phyloP scores from a whole-genome alignment of 139 green algal genomes.

The Volvox reticuliferus region DNA sequence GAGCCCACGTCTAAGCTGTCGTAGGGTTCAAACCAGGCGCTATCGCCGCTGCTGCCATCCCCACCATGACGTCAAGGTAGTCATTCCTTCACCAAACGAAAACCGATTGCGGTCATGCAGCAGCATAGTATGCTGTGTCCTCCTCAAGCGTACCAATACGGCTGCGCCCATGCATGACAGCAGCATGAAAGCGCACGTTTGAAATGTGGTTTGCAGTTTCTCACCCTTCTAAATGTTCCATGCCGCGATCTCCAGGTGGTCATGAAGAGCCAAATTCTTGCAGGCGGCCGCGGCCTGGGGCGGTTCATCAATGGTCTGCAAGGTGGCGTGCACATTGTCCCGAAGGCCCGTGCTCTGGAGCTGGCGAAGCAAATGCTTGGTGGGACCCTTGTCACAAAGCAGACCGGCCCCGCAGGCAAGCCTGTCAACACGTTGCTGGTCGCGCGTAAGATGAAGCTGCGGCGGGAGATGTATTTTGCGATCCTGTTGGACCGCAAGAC shows the following conservation, averaged over 20 bases:
- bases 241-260: slow-evolving; percentile 79
- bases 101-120: too few relatives aligned
- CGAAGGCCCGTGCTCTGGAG: slow-evolving; percentile 71
- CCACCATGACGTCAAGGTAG: too few relatives aligned
- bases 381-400: slow-evolving; percentile 95
- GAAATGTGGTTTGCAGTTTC: too few relatives aligned
- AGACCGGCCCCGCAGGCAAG: slow-evolving; percentile 91
- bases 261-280: slow-evolving; percentile 97
- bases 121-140: too few relatives aligned
- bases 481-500: slow-evolving; percentile 94
- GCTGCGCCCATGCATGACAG: too few relatives aligned
- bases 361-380: slow-evolving; percentile 91
- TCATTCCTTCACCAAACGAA: too few relatives aligned
- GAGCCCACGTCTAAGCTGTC: too few relatives aligned
- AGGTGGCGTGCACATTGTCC: slow-evolving; percentile 97
- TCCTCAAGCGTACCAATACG: too few relatives aligned
- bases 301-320: slow-evolving; percentile 96
- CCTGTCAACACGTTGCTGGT: slow-evolving; percentile 97
- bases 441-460: slow-evolving; percentile 93
- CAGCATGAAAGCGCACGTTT: too few relatives aligned
- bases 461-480: slow-evolving; percentile 99
- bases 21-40: too few relatives aligned
- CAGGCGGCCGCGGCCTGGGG: slow-evolving; percentile 94
- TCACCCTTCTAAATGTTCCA: too few relatives aligned
- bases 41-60: too few relatives aligned